A percentile compares a stretch with the other conserved stretches of the same genome.
phyloP scores from a whole-genome alignment of 1,139 yeast species.

The Yamadazyma diddensiae region DNA sequence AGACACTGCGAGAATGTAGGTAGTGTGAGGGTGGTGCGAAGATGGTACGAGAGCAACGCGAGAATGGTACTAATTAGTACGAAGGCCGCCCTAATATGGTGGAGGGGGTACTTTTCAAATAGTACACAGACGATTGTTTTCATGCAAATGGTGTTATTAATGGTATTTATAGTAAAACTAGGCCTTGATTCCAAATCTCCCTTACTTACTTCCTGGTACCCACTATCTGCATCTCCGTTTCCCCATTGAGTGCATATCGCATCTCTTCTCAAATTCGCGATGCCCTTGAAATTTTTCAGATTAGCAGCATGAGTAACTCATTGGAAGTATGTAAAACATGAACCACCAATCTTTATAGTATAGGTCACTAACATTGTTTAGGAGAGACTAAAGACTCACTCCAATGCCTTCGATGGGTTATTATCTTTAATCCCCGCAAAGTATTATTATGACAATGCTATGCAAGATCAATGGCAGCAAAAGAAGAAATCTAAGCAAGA shows the following conservation, averaged over 20 bases:
- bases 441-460: constrained; percentile 79
- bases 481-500: constrained; percentile 74
- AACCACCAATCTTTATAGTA: constrained; percentile 4
- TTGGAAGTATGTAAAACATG: constrained; percentile 43
- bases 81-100: too few species aligned
- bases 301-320: constrained; percentile 38
- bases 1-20: background rate
- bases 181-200: too few species aligned
- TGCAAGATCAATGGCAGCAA: constrained; percentile 86
- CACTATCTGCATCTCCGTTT: too few species aligned
- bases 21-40: background rate
- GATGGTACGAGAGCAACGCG: background rate
- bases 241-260: too few species aligned
- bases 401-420: constrained; percentile 86
- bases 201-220: too few species aligned
- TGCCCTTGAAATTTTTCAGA: constrained; percentile 15
- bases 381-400: constrained; percentile 81
- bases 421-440: constrained; percentile 91
- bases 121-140: too few species aligned
- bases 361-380: constrained; percentile 29
- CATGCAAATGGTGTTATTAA: too few species aligned
- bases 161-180: too few species aligned
- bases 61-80: background rate
- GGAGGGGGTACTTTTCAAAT: too few species aligned
- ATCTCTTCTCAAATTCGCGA: too few species aligned